phyloP scores from a whole-genome alignment of 805 yeast genomes.

The Metschnikowia henanensis region DNA sequence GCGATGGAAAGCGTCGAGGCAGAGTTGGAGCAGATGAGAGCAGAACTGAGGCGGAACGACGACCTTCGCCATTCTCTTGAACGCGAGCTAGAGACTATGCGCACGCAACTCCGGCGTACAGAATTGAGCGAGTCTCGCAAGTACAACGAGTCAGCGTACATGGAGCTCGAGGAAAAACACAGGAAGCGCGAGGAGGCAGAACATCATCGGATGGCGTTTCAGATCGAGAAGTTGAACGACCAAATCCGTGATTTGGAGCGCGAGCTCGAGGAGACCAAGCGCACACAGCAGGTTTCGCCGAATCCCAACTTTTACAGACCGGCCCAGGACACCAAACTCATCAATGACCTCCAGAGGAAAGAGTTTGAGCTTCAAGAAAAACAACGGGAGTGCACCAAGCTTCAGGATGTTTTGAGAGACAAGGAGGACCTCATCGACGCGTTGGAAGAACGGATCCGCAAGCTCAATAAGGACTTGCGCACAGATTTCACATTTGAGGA shows the following conservation, averaged over 20 bases:
- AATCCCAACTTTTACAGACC: not conserved
- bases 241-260: slow-evolving; percentile 36
- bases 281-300: slow-evolving; percentile 10
- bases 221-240: slow-evolving; percentile 35
- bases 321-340: slow-evolving; percentile 10
- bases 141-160: slow-evolving; percentile 20
- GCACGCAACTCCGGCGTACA: slow-evolving; percentile 13
- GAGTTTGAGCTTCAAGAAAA: slow-evolving; percentile 22
- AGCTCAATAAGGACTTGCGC: slow-evolving; percentile 23
- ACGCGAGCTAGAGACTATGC: slow-evolving; percentile 30
- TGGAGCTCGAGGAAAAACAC: slow-evolving; percentile 24
- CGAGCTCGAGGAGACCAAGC: slow-evolving; percentile 34
- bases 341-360: slow-evolving; percentile 20
- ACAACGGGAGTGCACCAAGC: slow-evolving; percentile 18
- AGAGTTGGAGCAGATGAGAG: slow-evolving; percentile 24
- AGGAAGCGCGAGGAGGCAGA: slow-evolving; percentile 26
- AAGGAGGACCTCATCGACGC: slow-evolving; percentile 39
- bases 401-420: slow-evolving; percentile 22
- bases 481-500: slow-evolving; percentile 9
- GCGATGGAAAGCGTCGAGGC: slow-evolving; percentile 24
- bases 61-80: slow-evolving; percentile 22
- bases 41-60: slow-evolving; percentile 17
- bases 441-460: slow-evolving; percentile 33
- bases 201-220: slow-evolving; percentile 19
- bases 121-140: slow-evolving; percentile 18